A percentile compares a stretch with the other conserved stretches of the same genome.
Conservation (phyloP, 768 basidiomycete species). For the Mycena sanguinolenta region DNA sequence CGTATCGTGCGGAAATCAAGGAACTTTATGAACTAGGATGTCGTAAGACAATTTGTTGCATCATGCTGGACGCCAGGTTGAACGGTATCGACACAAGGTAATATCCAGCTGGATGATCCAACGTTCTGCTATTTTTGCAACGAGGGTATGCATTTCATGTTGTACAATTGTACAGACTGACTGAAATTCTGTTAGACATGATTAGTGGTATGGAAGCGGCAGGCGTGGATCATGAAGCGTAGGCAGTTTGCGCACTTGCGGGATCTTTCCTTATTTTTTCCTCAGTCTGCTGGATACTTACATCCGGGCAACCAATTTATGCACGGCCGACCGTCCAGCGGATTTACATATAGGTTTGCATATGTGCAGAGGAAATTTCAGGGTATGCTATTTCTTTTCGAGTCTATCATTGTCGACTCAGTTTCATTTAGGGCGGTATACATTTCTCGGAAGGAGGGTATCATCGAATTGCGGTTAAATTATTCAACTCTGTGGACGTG, state of each 20-base stretch:
- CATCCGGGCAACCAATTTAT: conserved; percentile 73
- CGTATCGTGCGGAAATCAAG: conserved; percentile 62
- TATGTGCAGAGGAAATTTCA: conserved; percentile 71
- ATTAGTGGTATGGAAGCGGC: conserved; percentile 67
- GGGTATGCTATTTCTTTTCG: conserved; percentile 50
- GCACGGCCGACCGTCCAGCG: conserved; percentile 63
- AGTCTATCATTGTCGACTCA: conserved; percentile 7
- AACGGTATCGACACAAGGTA: conserved; percentile 52
- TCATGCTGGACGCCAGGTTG: conserved; percentile 1
- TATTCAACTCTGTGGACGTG: conserved; percentile 72
- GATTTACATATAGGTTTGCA: conserved; percentile 71
- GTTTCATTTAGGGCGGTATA: conserved; percentile 51
- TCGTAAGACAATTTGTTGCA: conserved; percentile 49
- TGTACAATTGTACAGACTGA: background rate
- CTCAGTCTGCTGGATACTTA: conserved; percentile 74
- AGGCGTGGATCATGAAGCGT: conserved; percentile 69
- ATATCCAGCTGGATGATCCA: conserved; percentile 67
- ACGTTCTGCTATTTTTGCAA: conserved; percentile 77
- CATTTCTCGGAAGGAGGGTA: conserved; percentile 76
- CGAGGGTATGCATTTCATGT: conserved; percentile 56
- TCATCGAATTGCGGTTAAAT: conserved; percentile 63
- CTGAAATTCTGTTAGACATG: conserved; percentile 45
- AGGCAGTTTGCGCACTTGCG: background rate
- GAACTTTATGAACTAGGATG: conserved; percentile 64
- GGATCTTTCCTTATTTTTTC: background rate